These are phyloP conservation scores for Colletotrichum neosansevieriae DNA, from an alignment of 2,329 filamentous ascomycete species.

Conservation along the genomic window DNA sequence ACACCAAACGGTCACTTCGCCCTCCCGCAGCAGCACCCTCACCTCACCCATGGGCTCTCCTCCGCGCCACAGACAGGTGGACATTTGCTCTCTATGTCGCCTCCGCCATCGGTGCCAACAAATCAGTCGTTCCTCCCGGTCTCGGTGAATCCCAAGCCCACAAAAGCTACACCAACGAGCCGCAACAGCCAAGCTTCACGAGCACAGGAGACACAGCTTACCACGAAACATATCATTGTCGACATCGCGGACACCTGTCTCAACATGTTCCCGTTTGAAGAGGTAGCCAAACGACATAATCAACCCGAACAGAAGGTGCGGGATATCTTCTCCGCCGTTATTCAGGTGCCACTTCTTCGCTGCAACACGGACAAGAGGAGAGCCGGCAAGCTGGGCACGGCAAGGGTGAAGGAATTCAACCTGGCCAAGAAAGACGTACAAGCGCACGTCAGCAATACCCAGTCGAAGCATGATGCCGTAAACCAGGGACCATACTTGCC, in stretches of 20 bases:
- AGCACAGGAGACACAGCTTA: conserved; percentile 43
- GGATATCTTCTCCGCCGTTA: conserved; percentile 61
- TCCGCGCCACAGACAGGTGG: conserved; percentile 8
- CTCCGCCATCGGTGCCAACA: conserved; percentile 1
- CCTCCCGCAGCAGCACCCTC: conserved; percentile 20
- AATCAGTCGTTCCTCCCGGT: conserved; percentile 2
- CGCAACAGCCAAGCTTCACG: background rate
- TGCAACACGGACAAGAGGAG: conserved; percentile 58
- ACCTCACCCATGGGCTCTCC: background rate
- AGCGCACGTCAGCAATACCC: conserved; percentile 12
- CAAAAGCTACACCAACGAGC: background rate
- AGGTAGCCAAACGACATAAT: conserved; percentile 59
- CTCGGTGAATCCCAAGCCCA: background rate
- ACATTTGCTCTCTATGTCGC: conserved; percentile 15
- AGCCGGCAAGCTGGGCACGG: conserved; percentile 55
- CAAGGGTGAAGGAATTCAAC: conserved; percentile 57
- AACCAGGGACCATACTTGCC: conserved; percentile 24
- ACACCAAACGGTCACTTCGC: conserved; percentile 16
- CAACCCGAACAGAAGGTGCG: conserved; percentile 57
- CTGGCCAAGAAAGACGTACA: conserved; percentile 54
- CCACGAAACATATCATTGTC: conserved; percentile 57
- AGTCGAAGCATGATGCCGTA: conserved; percentile 10
- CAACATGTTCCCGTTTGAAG: conserved; percentile 58
- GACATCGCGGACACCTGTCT: conserved; percentile 63
- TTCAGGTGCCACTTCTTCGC: conserved; percentile 61